Evolutionary conservation across 495 filamentous ascomycete genomes (phyloP), one percentile per base, ranked within the genome.

Genomic region (Ramalina peruviana): DNA sequence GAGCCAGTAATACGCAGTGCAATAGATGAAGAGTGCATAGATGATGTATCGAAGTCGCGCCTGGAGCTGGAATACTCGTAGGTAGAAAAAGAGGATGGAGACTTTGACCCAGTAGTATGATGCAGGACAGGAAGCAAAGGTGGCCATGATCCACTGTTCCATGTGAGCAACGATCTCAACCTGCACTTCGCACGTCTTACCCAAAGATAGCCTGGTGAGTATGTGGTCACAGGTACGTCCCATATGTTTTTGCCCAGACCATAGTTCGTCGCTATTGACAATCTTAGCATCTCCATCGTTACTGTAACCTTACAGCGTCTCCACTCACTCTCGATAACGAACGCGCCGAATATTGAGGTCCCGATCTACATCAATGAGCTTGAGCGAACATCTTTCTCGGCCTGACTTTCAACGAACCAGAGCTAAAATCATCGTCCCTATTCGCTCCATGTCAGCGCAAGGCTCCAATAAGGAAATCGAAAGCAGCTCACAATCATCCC

Each of bases 11-110:
- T 54, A 54, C 10, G 40, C 30, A 15, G 52, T 54, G 27, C 52
- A 54, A 36, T 54, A 54, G 41, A 20, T 23, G 6, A 54, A 21
- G 25, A 54, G 46, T 2, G 39, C 52, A 38, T 54, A 54, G 9
- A 54, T 44, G 13, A 46, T 46, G 47, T 54, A 54, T 6, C 40
- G 36, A 5, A 48, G 40, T 20, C 48, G 42, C 6, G 30, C 36
- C 36, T 46, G 36, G 17, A 44, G 41, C 1, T 46, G 20, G 27
- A 54, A 54, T 4, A 54, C 47, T 5, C 52, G 52, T 1, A 54
- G 41, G 17, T 54, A 54, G 36, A 54, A 54, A 26, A 54, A 42
- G 16, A 54, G 52, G 12, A 54, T 54, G 36, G 52, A 50, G 15
- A 54, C 17, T 15, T 54, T 54, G 36, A 54, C 41, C n/a, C 49